Base-by-base conservation (phyloP, 352 stramenopile species). In the Globisporangium nagaii region DNA sequence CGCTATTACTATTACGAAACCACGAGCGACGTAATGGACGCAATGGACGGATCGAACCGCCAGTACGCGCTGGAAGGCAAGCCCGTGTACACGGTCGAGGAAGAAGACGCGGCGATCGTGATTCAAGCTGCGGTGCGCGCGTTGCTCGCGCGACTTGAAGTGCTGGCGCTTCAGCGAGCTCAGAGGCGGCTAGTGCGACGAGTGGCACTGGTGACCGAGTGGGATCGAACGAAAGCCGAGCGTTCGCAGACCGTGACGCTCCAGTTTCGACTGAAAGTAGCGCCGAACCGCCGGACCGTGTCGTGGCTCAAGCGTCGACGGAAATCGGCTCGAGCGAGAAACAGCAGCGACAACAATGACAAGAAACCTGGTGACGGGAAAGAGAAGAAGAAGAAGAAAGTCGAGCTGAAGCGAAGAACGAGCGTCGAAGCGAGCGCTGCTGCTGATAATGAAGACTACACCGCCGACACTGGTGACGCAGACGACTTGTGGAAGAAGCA, bases 71-170 rank as follows among this genome's bases (percentile, higher is more conserved):
- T 31, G 15, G 74, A 80, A 10, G 37, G 39, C 10, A 77, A 82
- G 13, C 73, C 77, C 0, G 68, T 70, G n/a, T 90, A 92, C 61
- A 71, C 69, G 28, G 61, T 88, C 19, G 69, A 73, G 4, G 77
- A 92, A 56, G 79, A 90, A 34, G 71, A 85, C 28, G 72, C 65
- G 0, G 54, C 48, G 13, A 54, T 85, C 17, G 31, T 44, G 19
- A 79, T 88, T 17, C 79, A 90, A 60, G 51, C 63, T 0, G 42
- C 66, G 2, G 69, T 48, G 8, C 73, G 79, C 10, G 49, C 68
- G 0, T 84, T 70, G 42, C 52, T 88, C 3, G 70, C 71, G 24
- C 71, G 77, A 4, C 30, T 58, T 1, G 63, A 66, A 36, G n/a
- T 75, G 1, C 24, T 63, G 0, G 52, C 65, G 20, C 51, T 71